Evolutionary conservation across 768 basidiomycete genomes (phyloP).

Genomic region (Lactarius tabidus): DNA sequence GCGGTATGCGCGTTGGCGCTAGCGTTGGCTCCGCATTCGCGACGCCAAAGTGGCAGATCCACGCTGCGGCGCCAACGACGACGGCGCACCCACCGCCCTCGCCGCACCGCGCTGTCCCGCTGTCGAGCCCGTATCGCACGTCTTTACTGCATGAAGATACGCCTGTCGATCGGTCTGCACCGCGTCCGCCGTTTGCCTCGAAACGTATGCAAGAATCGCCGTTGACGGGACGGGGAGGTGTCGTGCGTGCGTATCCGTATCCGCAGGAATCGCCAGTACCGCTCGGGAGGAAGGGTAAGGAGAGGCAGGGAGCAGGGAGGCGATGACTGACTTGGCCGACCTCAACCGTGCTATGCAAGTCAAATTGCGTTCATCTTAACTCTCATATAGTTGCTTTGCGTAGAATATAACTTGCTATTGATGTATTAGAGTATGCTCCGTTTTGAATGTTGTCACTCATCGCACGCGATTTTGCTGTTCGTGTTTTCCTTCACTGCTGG

Average conservation of each 20-base stretch:
- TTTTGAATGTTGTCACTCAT: not conserved
- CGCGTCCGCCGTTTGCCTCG: constrained; percentile 12
- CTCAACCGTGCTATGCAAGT: not conserved
- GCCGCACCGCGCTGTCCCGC: constrained; percentile 1
- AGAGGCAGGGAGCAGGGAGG: constrained; percentile 14
- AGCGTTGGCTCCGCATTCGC: constrained; percentile 17
- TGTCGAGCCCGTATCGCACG: constrained; percentile 9
- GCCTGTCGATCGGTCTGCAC: constrained; percentile 16
- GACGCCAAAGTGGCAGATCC: constrained; percentile 24
- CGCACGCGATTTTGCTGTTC: not conserved
- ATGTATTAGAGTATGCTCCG: constrained; percentile 2
- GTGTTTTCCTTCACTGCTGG: not conserved
- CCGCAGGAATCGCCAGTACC: constrained; percentile 9
- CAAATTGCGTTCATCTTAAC: not conserved
- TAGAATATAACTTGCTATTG: constrained; percentile 18
- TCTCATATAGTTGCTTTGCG: not conserved
- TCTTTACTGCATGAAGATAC: constrained; percentile 11
- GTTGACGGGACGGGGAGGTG: constrained; percentile 2
- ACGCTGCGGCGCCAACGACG: not conserved
- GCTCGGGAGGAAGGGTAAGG: constrained; percentile 20
- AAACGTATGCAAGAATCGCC: constrained; percentile 16
- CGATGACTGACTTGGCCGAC: not conserved
- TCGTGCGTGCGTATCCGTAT: not conserved
- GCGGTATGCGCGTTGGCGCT: constrained; percentile 48
- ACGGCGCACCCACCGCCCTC: not conserved